Evolutionary conservation across 768 basidiomycete genomes (phyloP).

Genomic region (Exidia glandulosa): DNA sequence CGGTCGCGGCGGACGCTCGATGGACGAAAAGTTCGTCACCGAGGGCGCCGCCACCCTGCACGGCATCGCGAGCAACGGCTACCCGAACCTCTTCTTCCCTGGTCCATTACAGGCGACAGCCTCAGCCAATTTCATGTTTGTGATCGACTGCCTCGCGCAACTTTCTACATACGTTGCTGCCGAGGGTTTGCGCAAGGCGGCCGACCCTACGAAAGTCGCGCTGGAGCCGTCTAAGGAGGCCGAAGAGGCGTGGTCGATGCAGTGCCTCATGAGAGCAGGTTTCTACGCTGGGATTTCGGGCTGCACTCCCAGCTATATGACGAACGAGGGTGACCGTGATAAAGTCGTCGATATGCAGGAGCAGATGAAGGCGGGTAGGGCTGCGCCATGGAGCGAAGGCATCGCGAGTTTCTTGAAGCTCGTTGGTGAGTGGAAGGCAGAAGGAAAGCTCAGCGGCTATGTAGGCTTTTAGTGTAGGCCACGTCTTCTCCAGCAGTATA

Average conservation of each 20-base stretch:
- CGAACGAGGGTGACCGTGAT: not conserved
- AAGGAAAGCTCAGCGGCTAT: no score
- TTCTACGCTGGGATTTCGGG: not conserved
- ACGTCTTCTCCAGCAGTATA: no score
- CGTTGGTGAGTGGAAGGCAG: no score
- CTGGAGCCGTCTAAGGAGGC: not conserved
- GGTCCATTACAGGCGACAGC: not conserved
- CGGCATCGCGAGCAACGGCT: not conserved
- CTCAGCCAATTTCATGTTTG: not conserved
- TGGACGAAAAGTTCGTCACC: not conserved
- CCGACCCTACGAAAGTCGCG: not conserved
- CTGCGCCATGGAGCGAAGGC: not conserved
- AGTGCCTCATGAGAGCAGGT: not conserved
- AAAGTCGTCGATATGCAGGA: not conserved
- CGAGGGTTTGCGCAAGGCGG: not conserved
- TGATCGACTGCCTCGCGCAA: not conserved
- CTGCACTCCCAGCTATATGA: not conserved
- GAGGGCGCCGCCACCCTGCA: not conserved
- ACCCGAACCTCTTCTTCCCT: not conserved
- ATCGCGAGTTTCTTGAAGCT: no score
- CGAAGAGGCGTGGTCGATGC: not conserved
- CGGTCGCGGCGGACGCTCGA: not conserved
- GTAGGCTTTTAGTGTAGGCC: no score
- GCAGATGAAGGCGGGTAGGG: not conserved
- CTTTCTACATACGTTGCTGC: not conserved